phyloP scores from a whole-genome alignment of 2,329 filamentous ascomycete species.

The Trichophyton schoenleinii region DNA sequence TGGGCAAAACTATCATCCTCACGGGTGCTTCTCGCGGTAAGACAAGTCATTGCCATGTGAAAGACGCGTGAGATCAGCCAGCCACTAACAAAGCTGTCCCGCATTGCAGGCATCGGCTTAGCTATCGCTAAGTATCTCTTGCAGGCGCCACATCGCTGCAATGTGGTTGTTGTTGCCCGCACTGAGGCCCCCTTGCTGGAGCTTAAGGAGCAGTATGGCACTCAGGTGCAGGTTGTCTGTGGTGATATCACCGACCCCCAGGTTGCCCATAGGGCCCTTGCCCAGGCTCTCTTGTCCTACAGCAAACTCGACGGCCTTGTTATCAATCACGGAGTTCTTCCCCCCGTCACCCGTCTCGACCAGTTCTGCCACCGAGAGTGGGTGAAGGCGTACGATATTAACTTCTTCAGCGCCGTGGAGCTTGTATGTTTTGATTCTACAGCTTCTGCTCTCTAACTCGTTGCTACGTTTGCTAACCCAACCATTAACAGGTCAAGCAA shows the following conservation, averaged over 20 bases:
- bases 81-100: conserved; percentile 3
- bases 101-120: conserved; percentile 45
- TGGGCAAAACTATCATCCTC: conserved; percentile 53
- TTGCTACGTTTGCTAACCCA: background rate
- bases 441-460: background rate
- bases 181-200: conserved; percentile 41
- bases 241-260: conserved; percentile 46
- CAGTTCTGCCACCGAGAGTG: conserved; percentile 56
- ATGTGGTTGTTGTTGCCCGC: conserved; percentile 47
- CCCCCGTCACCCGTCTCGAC: conserved; percentile 59
- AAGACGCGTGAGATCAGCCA: background rate
- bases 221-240: conserved; percentile 43
- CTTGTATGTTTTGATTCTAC: conserved; percentile 45
- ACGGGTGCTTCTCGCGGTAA: conserved; percentile 53
- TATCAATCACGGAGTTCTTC: conserved; percentile 73
- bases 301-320: conserved; percentile 65
- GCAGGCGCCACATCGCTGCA: conserved; percentile 35
- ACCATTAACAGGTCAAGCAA: conserved; percentile 49
- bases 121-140: conserved; percentile 50
- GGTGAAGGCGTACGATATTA: conserved; percentile 64
- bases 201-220: conserved; percentile 42
- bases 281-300: conserved; percentile 54
- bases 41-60: conserved; percentile 1
- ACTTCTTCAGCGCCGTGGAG: conserved; percentile 71
- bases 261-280: conserved; percentile 49